These are phyloP conservation scores for Clavulina sp. DNA, from an alignment of 768 basidiomycete genomes.

Conservation along the genomic window DNA sequence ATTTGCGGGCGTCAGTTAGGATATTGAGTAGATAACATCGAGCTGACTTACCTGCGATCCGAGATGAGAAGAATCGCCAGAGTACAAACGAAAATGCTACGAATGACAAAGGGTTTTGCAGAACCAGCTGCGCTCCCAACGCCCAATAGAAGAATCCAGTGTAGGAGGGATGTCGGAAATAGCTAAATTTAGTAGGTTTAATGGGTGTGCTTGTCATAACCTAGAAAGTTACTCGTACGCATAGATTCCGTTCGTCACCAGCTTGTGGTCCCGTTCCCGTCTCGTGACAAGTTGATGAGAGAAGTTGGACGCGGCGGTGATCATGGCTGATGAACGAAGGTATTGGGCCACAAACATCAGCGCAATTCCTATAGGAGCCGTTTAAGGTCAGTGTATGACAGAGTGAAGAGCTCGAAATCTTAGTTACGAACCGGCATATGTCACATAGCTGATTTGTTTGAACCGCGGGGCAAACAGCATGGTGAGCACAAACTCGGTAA, in stretches of 20 bases:
- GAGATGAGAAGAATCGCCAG: conserved; percentile 71
- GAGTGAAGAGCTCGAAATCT: conserved; percentile 2
- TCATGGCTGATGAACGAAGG: conserved; percentile 85
- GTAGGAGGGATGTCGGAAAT: conserved; percentile 90
- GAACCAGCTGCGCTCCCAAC: conserved; percentile 75
- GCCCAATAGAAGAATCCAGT: conserved; percentile 98
- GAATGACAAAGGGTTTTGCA: conserved; percentile 72
- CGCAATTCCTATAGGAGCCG: conserved; percentile 33
- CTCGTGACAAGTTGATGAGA: conserved; percentile 70
- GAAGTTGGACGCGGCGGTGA: conserved; percentile 85
- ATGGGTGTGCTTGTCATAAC: not conserved
- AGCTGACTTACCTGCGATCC: conserved; percentile 50
- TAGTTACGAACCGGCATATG: conserved; percentile 33
- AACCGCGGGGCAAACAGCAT: conserved; percentile 46
- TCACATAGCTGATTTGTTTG: conserved; percentile 43
- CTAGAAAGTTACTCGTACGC: conserved; percentile 32
- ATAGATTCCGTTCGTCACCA: conserved; percentile 85
- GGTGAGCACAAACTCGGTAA: conserved; percentile 63
- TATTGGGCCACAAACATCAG: conserved; percentile 54
- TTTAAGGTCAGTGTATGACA: not conserved
- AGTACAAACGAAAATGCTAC: conserved; percentile 46
- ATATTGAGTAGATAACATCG: not conserved
- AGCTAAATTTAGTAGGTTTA: conserved; percentile 25
- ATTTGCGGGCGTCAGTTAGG: not conserved
- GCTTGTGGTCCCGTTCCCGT: conserved; percentile 52